Evolutionary conservation across 2,329 filamentous ascomycete species (phyloP).

Genomic region (Lachnellula occidentalis): DNA sequence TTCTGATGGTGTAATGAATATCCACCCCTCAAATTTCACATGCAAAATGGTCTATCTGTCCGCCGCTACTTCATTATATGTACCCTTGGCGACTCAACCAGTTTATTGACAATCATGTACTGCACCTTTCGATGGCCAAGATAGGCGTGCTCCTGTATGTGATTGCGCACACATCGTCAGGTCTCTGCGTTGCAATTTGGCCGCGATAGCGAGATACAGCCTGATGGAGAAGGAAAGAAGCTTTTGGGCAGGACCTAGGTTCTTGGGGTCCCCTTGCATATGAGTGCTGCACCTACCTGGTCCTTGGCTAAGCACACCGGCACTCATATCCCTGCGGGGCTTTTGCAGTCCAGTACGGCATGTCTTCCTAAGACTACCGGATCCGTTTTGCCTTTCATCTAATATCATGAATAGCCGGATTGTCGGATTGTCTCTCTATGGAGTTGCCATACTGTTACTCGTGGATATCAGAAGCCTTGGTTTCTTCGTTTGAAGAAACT

Average conservation of each 20-base stretch:
- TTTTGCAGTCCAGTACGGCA: not conserved
- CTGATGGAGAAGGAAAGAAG: not conserved
- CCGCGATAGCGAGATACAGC: not conserved
- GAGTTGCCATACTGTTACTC: too few relatives aligned
- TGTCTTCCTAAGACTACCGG: not conserved
- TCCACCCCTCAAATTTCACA: too few relatives aligned
- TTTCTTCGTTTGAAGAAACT: too few relatives aligned
- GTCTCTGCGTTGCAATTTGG: not conserved
- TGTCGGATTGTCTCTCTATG: too few relatives aligned
- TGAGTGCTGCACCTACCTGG: not conserved
- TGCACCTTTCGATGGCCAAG: too few relatives aligned
- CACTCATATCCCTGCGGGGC: not conserved
- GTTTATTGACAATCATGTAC: too few relatives aligned
- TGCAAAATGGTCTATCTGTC: too few relatives aligned
- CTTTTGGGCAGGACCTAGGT: not conserved
- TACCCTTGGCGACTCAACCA: too few relatives aligned
- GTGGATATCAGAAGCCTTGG: too few relatives aligned
- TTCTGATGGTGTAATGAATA: too few relatives aligned
- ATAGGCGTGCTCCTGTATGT: not conserved
- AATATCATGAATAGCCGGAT: too few relatives aligned
- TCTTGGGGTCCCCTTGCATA: not conserved
- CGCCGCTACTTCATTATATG: too few relatives aligned
- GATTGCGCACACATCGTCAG: not conserved
- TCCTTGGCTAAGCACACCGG: not conserved
- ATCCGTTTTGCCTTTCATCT: not conserved